Percentiles rank a stretch among this genome's conserved stretches.
These are phyloP conservation scores for Claviceps capensis DNA, from an alignment of 2,329 filamentous ascomycete species.

Conservation along the genomic window DNA sequence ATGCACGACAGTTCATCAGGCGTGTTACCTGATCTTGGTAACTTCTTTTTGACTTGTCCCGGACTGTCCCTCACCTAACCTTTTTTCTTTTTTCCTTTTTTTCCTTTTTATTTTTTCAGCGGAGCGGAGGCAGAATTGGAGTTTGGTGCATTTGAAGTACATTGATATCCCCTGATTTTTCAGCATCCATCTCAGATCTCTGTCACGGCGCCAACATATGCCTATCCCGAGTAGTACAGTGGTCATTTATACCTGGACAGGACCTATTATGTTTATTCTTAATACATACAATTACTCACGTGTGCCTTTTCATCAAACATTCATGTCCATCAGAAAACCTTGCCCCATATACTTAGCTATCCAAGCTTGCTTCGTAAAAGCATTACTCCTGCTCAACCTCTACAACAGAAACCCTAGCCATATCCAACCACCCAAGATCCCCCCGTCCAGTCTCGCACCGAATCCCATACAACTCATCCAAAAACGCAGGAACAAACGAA, in stretches of 20 bases:
- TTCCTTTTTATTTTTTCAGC: neutral
- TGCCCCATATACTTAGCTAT: no score
- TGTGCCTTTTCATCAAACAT: no score
- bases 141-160: neutral
- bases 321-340: no score
- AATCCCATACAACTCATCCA: constrained; percentile 53
- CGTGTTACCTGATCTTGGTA: neutral
- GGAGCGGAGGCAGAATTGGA: neutral
- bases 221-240: no score
- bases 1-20: neutral
- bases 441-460: constrained; percentile 33
- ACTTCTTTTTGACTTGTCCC: neutral
- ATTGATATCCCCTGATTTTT: neutral
- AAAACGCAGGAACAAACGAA: constrained; percentile 71
- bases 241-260: no score
- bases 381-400: constrained; percentile 12
- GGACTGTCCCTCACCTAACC: neutral
- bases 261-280: no score
- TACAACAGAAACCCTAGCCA: constrained; percentile 33
- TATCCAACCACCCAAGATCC: constrained; percentile 36
- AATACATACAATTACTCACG: no score
- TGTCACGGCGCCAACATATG: no score
- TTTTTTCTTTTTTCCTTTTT: neutral
- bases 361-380: neutral
- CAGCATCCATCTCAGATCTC: neutral